Percentiles rank a stretch among this genome's conserved stretches.
These are phyloP conservation scores for Rhizophagus clarus DNA, from an alignment of 192 early-diverging fungal species.

Conservation along the genomic window DNA sequence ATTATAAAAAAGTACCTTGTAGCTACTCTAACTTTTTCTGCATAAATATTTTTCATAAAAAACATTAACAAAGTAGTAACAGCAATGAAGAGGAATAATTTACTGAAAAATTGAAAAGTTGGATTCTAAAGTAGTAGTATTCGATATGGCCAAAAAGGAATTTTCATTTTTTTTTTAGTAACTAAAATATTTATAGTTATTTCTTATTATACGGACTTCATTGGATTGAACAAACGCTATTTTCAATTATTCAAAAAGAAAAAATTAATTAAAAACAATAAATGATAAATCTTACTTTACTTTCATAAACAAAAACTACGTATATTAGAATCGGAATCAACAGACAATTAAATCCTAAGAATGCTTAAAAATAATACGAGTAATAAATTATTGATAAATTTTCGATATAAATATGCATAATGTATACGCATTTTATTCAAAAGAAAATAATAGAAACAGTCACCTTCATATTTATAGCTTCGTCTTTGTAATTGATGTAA, in stretches of 20 bases:
- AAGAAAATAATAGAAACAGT: no score
- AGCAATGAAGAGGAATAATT: constrained; percentile 39
- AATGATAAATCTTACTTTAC: background rate
- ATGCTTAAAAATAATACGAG: background rate
- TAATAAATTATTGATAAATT: constrained; percentile 23
- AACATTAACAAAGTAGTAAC: constrained; percentile 49
- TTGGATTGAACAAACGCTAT: no score
- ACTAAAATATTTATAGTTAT: no score
- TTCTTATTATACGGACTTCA: no score
- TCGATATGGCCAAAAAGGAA: no score
- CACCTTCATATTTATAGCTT: constrained; percentile 75
- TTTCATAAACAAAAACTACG: constrained; percentile 44
- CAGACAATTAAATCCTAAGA: constrained; percentile 9
- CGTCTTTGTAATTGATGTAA: constrained; percentile 64
- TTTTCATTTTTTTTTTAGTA: no score
- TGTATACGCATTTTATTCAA: no score
- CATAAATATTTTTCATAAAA: constrained; percentile 58
- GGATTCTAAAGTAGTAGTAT: background rate
- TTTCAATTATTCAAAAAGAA: background rate
- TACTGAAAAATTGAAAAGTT: constrained; percentile 19
- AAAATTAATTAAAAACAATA: background rate
- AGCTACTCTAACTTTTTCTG: constrained; percentile 57
- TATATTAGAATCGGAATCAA: constrained; percentile 49
- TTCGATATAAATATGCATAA: background rate
- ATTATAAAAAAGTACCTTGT: constrained; percentile 48